Base-by-base conservation (phyloP, 768 basidiomycete genomes). In the Phylloporus rhodoxanthus region DNA sequence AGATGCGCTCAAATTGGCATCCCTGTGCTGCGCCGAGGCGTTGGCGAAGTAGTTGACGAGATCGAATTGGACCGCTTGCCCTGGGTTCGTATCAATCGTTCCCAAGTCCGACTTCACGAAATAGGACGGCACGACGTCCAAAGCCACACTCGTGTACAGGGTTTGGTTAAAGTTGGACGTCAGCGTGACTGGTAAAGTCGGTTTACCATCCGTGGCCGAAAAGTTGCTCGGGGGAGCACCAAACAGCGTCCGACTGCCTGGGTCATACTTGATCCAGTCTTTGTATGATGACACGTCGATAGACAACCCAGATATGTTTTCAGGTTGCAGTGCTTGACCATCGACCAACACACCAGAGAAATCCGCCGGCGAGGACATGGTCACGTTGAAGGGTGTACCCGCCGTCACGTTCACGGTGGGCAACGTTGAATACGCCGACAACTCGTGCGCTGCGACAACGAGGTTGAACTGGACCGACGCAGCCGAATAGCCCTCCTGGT, bases 371-470 rank as follows among this genome's bases (percentile, higher is more conserved):
- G 82, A 80, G 48, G 70, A 57, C 45, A 83, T 67, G 39, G 68
- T 71, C 54, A 87, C 52, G 53, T 75, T 70, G 72, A 84, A 79
- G 33, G 73, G 58, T 5, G 73, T 72, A 10, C 71, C 75, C 3
- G 75, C 72, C 0, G 91, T 91, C 33, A 87, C 66, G 56, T 93
- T 92, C 65, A 91, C 75, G 7, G 79, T 79, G 10, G 82, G 78
- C 15, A 87, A 74, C 33, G 77, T 62, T 11, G 63, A 43, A 10
- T 67, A 63, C 7, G 71, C 57, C 39, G 80, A 80, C 49, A 94
- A 69, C 48, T 91, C 85, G 61, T 91, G 82, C 17, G 71, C 64
- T 2, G 87, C 80, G 29, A 91, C 69, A 43, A 84, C 73, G 28
- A 94, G 57, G 58, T 76, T 73, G 64, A 95, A 92, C 9, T 74